Evolutionary conservation across 768 basidiomycete species (phyloP), one percentile per base, ranked within the genome.

Genomic region (Kwoniella mangroviensis): DNA sequence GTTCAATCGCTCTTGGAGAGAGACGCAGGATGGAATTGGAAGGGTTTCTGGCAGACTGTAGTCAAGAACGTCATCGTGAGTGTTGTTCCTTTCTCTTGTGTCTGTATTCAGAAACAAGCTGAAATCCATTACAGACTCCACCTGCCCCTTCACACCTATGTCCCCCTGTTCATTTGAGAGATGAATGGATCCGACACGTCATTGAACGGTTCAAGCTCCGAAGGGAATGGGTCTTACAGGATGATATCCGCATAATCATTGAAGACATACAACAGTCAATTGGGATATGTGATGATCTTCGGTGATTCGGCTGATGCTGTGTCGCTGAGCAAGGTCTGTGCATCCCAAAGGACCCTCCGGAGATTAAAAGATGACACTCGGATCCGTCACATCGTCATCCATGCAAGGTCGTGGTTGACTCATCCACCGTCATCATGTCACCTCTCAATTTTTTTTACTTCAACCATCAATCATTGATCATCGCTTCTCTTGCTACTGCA

Each of bases 11-110:
- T 83, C 1, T 59, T 83, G 21, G 79, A 77, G 68, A 72, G 74
- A 70, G 82, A 83, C 63, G 76, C 79, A 4, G 82, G 82, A 1
- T 83, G 82, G 82, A 70, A 67, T 9, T 79, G 81, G 76, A 65
- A 26, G 10, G 81, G 77, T 3, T 81, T 81, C 69, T 81, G 78
- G 78, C 65, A 74, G 12, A 77, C 68, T 52, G 62, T 83, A 1
- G 17, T 12, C 63, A 55, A 67, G 21, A 83, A 83, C 61, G 10
- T 81, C 3, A 34, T 63, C 13, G 75, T 79, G 62, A 68, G 80
- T 54, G 10, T 15, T 21, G 43, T 11, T 24, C 19, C 4, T 26
- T 26, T 26, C 26, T 26, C 26, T 26, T 4, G 26, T 51, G 6
- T n/a, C 11, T 6, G 10, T 63, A 19, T 51, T 49, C 26, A 22